Percentiles rank a stretch among this genome's conserved stretches.
Conservation (phyloP, 495 filamentous ascomycete genomes). For the Penicillium pulvis region DNA sequence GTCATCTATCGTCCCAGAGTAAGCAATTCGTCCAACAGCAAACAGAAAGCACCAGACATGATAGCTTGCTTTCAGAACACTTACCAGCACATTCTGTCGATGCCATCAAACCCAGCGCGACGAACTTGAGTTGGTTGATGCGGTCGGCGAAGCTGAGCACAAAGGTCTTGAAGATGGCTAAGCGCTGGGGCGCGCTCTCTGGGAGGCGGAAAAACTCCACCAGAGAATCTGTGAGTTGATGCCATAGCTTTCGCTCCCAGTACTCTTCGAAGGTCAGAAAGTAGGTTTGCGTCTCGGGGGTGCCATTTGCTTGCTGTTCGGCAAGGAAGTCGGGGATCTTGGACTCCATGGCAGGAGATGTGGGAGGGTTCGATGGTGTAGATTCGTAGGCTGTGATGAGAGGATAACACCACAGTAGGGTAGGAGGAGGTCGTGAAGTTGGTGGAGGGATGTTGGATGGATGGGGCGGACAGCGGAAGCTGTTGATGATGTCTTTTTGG, state of each 20-base stretch:
- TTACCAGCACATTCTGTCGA: constrained; percentile 84
- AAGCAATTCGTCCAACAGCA: background rate
- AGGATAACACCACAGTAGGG: background rate
- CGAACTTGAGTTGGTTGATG: constrained; percentile 98
- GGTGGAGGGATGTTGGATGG: background rate
- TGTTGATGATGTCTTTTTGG: constrained; percentile 14
- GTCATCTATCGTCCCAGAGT: constrained; percentile 59
- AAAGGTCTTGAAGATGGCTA: constrained; percentile 91
- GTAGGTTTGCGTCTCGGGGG: constrained; percentile 80
- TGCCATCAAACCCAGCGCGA: constrained; percentile 82
- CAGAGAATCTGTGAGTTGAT: constrained; percentile 90
- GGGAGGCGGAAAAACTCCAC: constrained; percentile 85
- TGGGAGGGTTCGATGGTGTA: background rate
- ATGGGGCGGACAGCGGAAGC: constrained; percentile 3
- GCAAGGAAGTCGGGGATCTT: constrained; percentile 89
- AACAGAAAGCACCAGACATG: background rate
- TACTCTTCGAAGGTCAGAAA: constrained; percentile 94
- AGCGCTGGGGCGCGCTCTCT: constrained; percentile 78
- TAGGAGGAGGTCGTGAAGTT: background rate
- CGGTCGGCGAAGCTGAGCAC: constrained; percentile 94
- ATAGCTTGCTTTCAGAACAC: constrained; percentile 14
- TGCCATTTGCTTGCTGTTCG: constrained; percentile 80
- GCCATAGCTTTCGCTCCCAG: constrained; percentile 99
- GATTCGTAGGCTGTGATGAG: background rate
- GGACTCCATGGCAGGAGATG: constrained; percentile 65